Conservation (phyloP, 225 moss, liverwort and hornwort species). For the Marchantia polymorpha region DNA sequence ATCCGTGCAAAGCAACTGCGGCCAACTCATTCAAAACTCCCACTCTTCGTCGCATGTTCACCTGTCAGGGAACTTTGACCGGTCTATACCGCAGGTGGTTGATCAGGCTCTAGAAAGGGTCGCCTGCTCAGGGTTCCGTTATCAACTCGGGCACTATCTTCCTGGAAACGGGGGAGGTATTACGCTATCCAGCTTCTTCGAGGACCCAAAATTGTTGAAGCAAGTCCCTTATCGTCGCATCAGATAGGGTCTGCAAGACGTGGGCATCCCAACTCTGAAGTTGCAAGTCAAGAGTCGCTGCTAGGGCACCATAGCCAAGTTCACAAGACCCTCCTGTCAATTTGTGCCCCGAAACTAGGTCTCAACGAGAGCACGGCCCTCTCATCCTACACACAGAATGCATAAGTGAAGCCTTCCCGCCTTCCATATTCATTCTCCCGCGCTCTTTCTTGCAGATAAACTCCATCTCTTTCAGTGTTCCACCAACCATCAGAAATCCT, state of each 20-base stretch:
- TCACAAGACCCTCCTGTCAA: background rate
- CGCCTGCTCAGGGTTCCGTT: background rate
- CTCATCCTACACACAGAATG: background rate
- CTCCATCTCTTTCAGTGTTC: background rate
- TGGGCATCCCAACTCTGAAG: background rate
- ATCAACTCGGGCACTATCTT: too few relatives aligned
- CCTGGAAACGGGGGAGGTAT: too few relatives aligned
- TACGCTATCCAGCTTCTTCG: too few relatives aligned
- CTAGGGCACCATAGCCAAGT: background rate
- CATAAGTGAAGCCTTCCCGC: background rate
- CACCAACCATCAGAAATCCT: background rate
- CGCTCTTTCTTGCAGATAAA: background rate
- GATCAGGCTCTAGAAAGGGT: background rate
- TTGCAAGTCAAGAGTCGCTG: background rate
- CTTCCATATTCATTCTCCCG: background rate
- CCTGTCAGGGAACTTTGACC: background rate
- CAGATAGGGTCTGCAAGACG: too few relatives aligned
- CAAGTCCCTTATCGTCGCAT: too few relatives aligned
- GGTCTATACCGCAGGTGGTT: background rate
- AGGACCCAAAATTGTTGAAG: too few relatives aligned
- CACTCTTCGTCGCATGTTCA: background rate
- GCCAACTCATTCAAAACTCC: too few relatives aligned
- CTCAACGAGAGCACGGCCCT: background rate
- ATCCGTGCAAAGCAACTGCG: background rate
- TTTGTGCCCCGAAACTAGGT: background rate